Evolutionary conservation across 2,329 filamentous ascomycete species (phyloP), one percentile per base, ranked within the genome.

Genomic region (Penicillium psychrosexuale): DNA sequence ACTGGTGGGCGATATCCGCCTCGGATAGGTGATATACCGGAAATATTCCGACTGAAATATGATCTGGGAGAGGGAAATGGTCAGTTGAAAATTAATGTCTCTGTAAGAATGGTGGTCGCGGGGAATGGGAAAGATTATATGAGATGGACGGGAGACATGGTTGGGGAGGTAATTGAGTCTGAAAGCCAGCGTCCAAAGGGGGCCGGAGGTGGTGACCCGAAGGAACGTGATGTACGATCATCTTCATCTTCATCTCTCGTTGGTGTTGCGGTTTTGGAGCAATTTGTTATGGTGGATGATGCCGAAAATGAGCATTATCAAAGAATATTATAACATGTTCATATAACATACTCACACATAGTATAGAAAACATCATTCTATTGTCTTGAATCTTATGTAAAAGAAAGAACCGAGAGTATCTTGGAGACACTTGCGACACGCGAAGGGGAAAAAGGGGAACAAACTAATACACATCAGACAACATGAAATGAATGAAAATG

Each of bases 221-320:
- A 17, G 8, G 22, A 8, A 28, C 13, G 8, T n/a, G 3, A 11
- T 1, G 5, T 8, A 33, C 8, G 13, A 19, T 24, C 42, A 2
- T 44, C 33, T n/a, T 34, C 13, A 8, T 5, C 15, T 15, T 43
- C 28, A 34, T 24, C 8, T 13, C 24, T 61, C 12, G 28, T 24
- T 17, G 66, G 66, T 4, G 61, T 62, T 8, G 61, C 62, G 3
- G 49, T 66, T 19, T 67, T 66, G 50, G 67, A 69, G 31, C 59
- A 62, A 22, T 69, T 67, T 54, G 53, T 49, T 5, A 28, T 63
- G 37, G 37, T 47, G 13, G 53, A 31, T 24, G 28, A 27, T 51
- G 34, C 8, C 11, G 39, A 31, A 31, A 22, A 9, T 2, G 13
- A 28, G 8, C 8, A 13, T 27, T 15, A 24, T 31, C 24, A 30